These are phyloP conservation scores for Claviceps maximensis DNA, from an alignment of 2,329 filamentous ascomycete genomes.

Conservation along the genomic window DNA sequence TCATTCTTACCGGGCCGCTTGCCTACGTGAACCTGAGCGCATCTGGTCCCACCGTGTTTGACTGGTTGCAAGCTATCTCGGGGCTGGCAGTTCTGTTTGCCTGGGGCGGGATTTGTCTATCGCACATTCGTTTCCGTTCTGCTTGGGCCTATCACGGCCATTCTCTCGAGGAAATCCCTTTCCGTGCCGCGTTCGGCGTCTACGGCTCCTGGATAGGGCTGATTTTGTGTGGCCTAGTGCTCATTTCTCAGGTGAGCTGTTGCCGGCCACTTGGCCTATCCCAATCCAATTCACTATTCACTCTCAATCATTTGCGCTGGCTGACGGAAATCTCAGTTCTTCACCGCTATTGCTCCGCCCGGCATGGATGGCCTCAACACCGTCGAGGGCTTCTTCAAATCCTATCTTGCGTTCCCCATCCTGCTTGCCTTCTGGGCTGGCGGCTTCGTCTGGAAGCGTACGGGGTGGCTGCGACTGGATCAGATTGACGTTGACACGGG, in stretches of 20 bases:
- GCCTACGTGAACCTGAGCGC: slow-evolving; percentile 33
- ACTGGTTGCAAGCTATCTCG: slow-evolving; percentile 52
- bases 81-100: slow-evolving; percentile 51
- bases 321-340: slow-evolving; percentile 24
- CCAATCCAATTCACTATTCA: too few species aligned
- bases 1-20: slow-evolving; percentile 33
- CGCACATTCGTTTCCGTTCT: slow-evolving; percentile 53
- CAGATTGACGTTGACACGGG: slow-evolving; percentile 58
- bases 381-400: slow-evolving; percentile 39
- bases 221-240: slow-evolving; percentile 36
- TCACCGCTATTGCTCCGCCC: slow-evolving; percentile 31
- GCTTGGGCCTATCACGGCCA: slow-evolving; percentile 47
- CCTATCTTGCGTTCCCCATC: slow-evolving; percentile 40
- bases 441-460: slow-evolving; percentile 54
- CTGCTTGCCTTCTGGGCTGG: slow-evolving; percentile 41
- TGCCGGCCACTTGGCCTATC: too few species aligned
- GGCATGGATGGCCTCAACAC: slow-evolving; percentile 17
- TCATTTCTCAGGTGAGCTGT: slow-evolving; percentile 35
- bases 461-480: slow-evolving; percentile 41
- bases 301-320: not conserved
- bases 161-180: slow-evolving; percentile 51
- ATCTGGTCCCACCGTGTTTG: slow-evolving; percentile 39
- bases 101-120: slow-evolving; percentile 51
- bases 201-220: slow-evolving; percentile 51
- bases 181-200: slow-evolving; percentile 45